Evolutionary conservation across 2,329 filamentous ascomycete genomes (phyloP), one percentile per base, ranked within the genome.

Genomic region (Fusarium brevicatenulatum): DNA sequence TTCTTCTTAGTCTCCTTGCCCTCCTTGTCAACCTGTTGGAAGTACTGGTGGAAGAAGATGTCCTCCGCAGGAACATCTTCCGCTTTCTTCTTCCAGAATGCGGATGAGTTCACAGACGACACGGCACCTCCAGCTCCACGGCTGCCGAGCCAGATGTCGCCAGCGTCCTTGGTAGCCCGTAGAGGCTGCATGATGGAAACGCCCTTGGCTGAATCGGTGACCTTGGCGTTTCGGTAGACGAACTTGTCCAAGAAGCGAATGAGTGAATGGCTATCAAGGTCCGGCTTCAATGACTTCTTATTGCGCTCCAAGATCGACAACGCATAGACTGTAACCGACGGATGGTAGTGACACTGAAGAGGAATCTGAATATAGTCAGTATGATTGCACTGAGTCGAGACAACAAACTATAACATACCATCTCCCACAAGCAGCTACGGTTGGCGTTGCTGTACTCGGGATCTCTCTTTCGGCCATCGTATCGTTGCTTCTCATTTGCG

Each of bases 1-100:
- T 89, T 87, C 83, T 88, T 89, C 76, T 87, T 87, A 16, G 85
- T 44, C 57, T 79, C 83, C 79, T 92, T 89, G 63, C 81, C 80
- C 56, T 87, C 84, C 82, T 91, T 94, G 71, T 91, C 90, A 62
- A 93, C 83, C 70, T 91, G 89, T 68, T 90, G 91, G 83, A 99
- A 99, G 89, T 99, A 99, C 74, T 94, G 91, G 82, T 99, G 96
- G 89, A 99, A 99, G 89, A 99, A 99, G 43, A 95, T 93, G 80
- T 99, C 96, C 74, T 99, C 95, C 2, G 91, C 94, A 7, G 93
- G 91, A 49, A 99, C 92, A 60, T 98, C 91, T 72, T 94, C 91
- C n/a, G 89, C 87, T 84, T 94, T 95, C 89, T 94, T 94, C 78
- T 91, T 92, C 94, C 95, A 97, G 86, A 99, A 99, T 7, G 90